phyloP scores from a whole-genome alignment of 169 alveolate genomes.

The Theileria equi region DNA sequence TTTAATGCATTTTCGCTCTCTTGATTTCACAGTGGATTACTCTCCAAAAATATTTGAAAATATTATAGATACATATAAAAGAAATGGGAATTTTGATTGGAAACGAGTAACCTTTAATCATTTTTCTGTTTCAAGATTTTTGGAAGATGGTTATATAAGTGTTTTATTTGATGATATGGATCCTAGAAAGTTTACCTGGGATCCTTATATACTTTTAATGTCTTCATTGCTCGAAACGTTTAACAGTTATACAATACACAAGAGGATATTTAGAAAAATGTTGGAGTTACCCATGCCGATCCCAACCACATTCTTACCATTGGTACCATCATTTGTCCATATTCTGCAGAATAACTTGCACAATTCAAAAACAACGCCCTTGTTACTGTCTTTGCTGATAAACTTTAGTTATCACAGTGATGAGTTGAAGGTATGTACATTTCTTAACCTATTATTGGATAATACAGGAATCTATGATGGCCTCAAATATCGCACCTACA shows the following conservation, averaged over 20 bases:
- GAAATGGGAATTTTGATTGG: conserved; percentile 14
- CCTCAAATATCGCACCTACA: background rate
- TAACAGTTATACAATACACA: conserved; percentile 16
- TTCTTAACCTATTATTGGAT: background rate
- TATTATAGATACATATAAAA: conserved; percentile 21
- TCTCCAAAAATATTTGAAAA: conserved; percentile 10
- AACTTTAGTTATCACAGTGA: conserved; percentile 48
- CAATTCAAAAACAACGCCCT: background rate
- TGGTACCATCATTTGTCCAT: conserved; percentile 12
- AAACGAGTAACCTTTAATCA: conserved; percentile 25
- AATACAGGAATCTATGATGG: conserved; percentile 3
- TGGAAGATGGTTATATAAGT: conserved; percentile 7
- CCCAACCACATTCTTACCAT: conserved; percentile 26
- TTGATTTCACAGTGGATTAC: conserved; percentile 43
- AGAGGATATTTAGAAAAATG: conserved; percentile 41
- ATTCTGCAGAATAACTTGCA: background rate
- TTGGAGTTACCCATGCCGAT: conserved; percentile 39
- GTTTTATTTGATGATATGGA: background rate
- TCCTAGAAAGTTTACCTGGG: background rate
- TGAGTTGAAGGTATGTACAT: conserved; percentile 26
- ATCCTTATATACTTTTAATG: conserved; percentile 19
- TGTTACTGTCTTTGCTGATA: conserved; percentile 22
- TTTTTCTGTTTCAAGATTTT: conserved; percentile 10
- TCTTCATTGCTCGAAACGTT: conserved; percentile 27
- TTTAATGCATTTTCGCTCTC: conserved; percentile 44